Percentiles rank a stretch among this genome's conserved stretches.
These are phyloP conservation scores for Spergularia bocconei DNA, from an alignment of 148 eudicot species.

Conservation along the genomic window DNA sequence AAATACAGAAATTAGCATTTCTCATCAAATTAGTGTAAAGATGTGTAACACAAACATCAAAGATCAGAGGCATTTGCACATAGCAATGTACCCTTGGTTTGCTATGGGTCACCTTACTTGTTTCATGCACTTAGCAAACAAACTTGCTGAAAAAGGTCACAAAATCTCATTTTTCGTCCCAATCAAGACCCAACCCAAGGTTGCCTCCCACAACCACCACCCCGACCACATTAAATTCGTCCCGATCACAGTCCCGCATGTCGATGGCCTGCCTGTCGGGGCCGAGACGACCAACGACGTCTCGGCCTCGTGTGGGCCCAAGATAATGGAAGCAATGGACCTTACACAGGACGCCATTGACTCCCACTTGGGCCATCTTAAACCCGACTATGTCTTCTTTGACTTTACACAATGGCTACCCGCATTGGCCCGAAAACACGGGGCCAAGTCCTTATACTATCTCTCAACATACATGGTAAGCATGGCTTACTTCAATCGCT, in stretches of 20 bases:
- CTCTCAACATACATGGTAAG: conserved; percentile 4
- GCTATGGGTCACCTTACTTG: conserved; percentile 46
- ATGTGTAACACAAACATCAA: not conserved
- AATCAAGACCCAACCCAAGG: conserved; percentile 25
- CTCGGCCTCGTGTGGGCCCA: conserved; percentile 10
- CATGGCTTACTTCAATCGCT: not conserved
- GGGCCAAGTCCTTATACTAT: conserved; percentile 27
- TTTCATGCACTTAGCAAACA: conserved; percentile 38
- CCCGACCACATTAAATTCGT: conserved; percentile 36
- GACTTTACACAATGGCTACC: conserved; percentile 50
- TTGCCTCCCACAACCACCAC: conserved; percentile 36
- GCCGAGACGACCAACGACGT: conserved; percentile 44
- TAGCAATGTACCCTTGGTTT: conserved; percentile 50
- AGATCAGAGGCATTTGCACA: conserved; percentile 5
- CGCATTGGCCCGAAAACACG: conserved; percentile 20
- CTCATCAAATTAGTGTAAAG: not conserved
- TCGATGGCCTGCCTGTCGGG: conserved; percentile 38
- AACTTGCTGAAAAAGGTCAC: conserved; percentile 38
- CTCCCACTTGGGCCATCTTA: conserved; percentile 22
- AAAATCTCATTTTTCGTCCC: conserved; percentile 37
- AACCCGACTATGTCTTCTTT: conserved; percentile 34
- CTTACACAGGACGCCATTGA: conserved; percentile 29
- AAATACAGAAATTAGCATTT: no score
- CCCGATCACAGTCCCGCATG: conserved; percentile 33
- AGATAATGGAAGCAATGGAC: conserved; percentile 37